These are phyloP conservation scores for Tetrapisispora arboricola DNA, from an alignment of 805 yeast species.

Conservation along the genomic window DNA sequence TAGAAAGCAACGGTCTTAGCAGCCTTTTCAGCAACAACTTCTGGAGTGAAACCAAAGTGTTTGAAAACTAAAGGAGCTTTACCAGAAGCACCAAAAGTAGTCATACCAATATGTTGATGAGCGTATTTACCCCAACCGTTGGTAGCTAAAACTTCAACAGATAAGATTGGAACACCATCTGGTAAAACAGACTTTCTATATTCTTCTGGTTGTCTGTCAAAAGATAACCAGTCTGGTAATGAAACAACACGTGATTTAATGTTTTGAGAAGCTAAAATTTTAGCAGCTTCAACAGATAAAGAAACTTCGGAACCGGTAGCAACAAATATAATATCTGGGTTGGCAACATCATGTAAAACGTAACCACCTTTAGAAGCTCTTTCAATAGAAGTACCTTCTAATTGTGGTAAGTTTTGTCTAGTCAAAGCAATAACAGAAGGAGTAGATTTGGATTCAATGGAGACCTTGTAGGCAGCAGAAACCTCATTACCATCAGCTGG, in stretches of 20 bases:
- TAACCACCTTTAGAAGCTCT: slow-evolving; percentile 94
- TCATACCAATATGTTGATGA: slow-evolving; percentile 91
- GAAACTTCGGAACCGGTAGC: slow-evolving; percentile 91
- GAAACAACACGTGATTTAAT: slow-evolving; percentile 76
- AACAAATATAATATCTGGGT: slow-evolving; percentile 64
- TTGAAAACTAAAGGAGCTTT: slow-evolving; percentile 75
- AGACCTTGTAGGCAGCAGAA: slow-evolving; percentile 68
- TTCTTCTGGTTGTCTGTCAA: slow-evolving; percentile 69
- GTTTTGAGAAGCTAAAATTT: slow-evolving; percentile 46
- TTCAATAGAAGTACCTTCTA: slow-evolving; percentile 85
- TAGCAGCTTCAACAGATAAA: slow-evolving; percentile 72
- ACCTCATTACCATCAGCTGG: slow-evolving; percentile 90
- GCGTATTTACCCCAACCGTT: slow-evolving; percentile 91
- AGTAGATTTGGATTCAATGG: slow-evolving; percentile 50
- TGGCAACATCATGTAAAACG: slow-evolving; percentile 47
- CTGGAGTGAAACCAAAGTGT: slow-evolving; percentile 81
- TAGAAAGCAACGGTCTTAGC: slow-evolving; percentile 67
- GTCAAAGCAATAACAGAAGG: slow-evolving; percentile 71
- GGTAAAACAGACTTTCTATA: slow-evolving; percentile 84
- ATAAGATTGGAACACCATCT: slow-evolving; percentile 84
- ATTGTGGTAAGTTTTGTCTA: slow-evolving; percentile 86
- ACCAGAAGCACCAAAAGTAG: slow-evolving; percentile 96
- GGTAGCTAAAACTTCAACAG: slow-evolving; percentile 88
- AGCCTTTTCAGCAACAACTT: slow-evolving; percentile 84
- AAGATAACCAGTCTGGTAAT: slow-evolving; percentile 83